Conservation (phyloP, 179 eudicot genomes). For the Spergularia azorica region DNA sequence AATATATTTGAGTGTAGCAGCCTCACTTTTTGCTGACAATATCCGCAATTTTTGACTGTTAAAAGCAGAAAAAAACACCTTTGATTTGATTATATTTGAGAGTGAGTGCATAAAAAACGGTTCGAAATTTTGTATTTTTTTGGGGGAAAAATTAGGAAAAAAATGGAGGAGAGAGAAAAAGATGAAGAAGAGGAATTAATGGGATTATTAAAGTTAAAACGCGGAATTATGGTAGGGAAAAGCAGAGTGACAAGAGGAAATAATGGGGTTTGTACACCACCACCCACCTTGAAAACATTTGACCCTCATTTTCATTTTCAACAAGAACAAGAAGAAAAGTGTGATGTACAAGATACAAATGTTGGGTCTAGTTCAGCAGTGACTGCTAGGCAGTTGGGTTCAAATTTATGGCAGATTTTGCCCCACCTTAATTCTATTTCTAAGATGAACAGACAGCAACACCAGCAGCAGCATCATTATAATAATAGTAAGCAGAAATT, state of each 20-base stretch:
- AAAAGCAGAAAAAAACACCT: neutral
- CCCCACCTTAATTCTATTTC: conserved; percentile 47
- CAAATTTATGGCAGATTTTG: conserved; percentile 73
- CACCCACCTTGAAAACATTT: conserved; percentile 51
- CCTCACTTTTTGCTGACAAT: conserved; percentile 19
- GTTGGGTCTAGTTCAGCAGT: conserved; percentile 35
- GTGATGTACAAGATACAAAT: neutral
- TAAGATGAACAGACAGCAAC: conserved; percentile 41
- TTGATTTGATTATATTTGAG: neutral
- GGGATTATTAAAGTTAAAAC: conserved; percentile 62
- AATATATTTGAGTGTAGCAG: neutral
- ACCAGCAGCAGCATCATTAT: conserved; percentile 14
- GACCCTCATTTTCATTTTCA: conserved; percentile 10
- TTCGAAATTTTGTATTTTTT: conserved; percentile 1
- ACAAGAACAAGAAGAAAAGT: conserved; percentile 9
- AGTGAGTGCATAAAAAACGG: neutral
- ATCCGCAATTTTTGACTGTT: conserved; percentile 25
- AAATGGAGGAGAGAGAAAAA: conserved; percentile 38
- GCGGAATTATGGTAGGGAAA: conserved; percentile 53
- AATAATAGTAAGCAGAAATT: conserved; percentile 16
- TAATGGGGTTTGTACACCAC: conserved; percentile 67
- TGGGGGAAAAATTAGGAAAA: conserved; percentile 14
- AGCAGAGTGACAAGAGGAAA: conserved; percentile 65
- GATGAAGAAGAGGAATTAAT: conserved; percentile 55
- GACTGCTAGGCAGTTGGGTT: conserved; percentile 77